Percentiles rank a stretch among this genome's conserved stretches.
These are phyloP conservation scores for Sporodiniella umbellata DNA, from an alignment of 371 early-diverging fungal species.

Conservation along the genomic window DNA sequence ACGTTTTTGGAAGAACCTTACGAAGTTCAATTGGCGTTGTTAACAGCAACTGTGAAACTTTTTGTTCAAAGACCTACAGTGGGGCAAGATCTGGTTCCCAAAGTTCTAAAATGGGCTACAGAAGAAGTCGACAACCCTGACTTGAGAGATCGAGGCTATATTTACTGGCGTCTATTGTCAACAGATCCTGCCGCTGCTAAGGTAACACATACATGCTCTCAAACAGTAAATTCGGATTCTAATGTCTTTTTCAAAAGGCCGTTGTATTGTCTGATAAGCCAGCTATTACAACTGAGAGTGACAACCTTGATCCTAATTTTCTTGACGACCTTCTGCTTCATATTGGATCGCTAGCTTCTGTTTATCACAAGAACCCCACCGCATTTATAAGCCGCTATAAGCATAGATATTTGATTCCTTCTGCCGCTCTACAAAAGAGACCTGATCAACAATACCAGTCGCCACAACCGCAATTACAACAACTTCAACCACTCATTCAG, in stretches of 20 bases:
- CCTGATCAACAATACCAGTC: constrained; percentile 7
- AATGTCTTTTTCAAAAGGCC: constrained; percentile 36
- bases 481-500: constrained; percentile 6
- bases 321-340: constrained; percentile 88
- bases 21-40: constrained; percentile 84
- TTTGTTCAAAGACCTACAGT: constrained; percentile 89
- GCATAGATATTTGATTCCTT: constrained; percentile 57
- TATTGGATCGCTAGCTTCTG: constrained; percentile 85
- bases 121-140: constrained; percentile 95
- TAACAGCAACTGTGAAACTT: constrained; percentile 94
- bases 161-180: constrained; percentile 96
- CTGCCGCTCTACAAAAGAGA: constrained; percentile 39
- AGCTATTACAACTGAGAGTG: constrained; percentile 86
- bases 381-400: constrained; percentile 67
- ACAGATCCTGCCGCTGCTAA: constrained; percentile 81
- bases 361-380: constrained; percentile 91
- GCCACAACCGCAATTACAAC: constrained; percentile 9
- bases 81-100: constrained; percentile 87
- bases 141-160: constrained; percentile 94
- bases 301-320: constrained; percentile 73
- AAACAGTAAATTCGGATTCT: not conserved
- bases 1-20: constrained; percentile 85
- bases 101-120: constrained; percentile 90
- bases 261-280: constrained; percentile 89
- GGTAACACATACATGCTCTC: constrained; percentile 15